Evolutionary conservation across 805 yeast species (phyloP).

Genomic region (Ogataea nonfermentans): DNA sequence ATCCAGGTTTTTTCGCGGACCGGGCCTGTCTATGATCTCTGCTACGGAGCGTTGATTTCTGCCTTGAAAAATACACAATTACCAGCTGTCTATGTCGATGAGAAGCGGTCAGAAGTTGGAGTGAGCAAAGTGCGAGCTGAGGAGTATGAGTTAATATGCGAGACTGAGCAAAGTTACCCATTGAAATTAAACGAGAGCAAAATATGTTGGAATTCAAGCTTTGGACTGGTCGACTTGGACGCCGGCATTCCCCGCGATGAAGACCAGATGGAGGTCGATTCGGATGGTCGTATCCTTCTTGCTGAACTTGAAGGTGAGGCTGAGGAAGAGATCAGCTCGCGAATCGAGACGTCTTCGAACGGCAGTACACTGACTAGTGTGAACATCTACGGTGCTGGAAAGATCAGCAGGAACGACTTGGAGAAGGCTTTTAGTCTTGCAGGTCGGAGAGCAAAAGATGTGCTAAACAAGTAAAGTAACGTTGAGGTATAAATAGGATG

Average conservation of each 20-base stretch:
- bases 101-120: conserved; percentile 47
- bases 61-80: conserved; percentile 60
- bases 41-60: conserved; percentile 63
- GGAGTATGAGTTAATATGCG: conserved; percentile 57
- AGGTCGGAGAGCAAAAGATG: conserved; percentile 43
- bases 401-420: conserved; percentile 46
- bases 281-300: conserved; percentile 42
- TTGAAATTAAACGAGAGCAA: conserved; percentile 40
- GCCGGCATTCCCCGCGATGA: conserved; percentile 35
- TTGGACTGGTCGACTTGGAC: conserved; percentile 51
- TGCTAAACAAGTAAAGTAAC: conserved; percentile 14
- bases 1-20: conserved; percentile 75
- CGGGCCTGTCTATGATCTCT: conserved; percentile 78
- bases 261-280: conserved; percentile 32
- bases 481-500: conserved; percentile 6
- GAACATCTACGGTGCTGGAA: conserved; percentile 49
- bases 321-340: conserved; percentile 65
- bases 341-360: conserved; percentile 44
- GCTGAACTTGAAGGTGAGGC: conserved; percentile 85
- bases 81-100: conserved; percentile 70
- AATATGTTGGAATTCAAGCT: conserved; percentile 49
- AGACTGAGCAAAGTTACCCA: conserved; percentile 38
- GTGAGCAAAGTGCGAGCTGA: conserved; percentile 35
- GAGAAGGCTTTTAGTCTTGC: conserved; percentile 48
- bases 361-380: conserved; percentile 40